Evolutionary conservation across 2,329 filamentous ascomycete genomes (phyloP).

Genomic region (Fusarium stilboides): DNA sequence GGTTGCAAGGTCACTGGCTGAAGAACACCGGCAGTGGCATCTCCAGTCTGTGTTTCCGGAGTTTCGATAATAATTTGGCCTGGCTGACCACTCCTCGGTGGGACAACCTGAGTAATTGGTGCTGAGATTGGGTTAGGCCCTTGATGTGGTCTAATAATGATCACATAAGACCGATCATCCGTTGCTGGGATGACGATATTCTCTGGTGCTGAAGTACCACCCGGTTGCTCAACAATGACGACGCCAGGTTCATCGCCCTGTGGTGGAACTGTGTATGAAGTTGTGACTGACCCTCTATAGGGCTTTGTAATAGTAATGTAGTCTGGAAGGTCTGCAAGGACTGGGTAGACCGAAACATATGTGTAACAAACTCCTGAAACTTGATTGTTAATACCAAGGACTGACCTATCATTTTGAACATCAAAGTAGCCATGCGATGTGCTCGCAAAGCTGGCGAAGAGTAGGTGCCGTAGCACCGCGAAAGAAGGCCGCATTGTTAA

Average conservation of each 20-base stretch:
- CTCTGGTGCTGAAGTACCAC: constrained; percentile 27
- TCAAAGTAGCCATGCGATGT: constrained; percentile 22
- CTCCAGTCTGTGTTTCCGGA: constrained; percentile 25
- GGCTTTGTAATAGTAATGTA: constrained; percentile 45
- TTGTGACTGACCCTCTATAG: constrained; percentile 39
- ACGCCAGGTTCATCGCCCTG: constrained; percentile 39
- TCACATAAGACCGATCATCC: constrained; percentile 33
- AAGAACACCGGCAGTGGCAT: neutral
- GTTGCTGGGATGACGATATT: constrained; percentile 41
- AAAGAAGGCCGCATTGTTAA: constrained; percentile 32
- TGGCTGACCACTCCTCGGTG: constrained; percentile 21
- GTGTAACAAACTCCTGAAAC: constrained; percentile 46
- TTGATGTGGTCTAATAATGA: constrained; percentile 42
- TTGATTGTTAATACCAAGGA: constrained; percentile 44
- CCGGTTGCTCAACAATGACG: constrained; percentile 40
- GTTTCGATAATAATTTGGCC: constrained; percentile 46
- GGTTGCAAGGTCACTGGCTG: constrained; percentile 35
- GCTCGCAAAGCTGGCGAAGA: constrained; percentile 22
- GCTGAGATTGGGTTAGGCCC: constrained; percentile 32
- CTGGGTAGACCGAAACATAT: constrained; percentile 48
- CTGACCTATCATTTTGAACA: constrained; percentile 43
- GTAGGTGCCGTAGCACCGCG: constrained; percentile 20
- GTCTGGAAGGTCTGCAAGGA: constrained; percentile 35
- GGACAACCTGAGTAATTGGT: constrained; percentile 35
- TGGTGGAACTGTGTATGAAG: constrained; percentile 41